Evolutionary conservation across 208 protist genomes (phyloP).

Genomic region (Porcisia deanei): DNA sequence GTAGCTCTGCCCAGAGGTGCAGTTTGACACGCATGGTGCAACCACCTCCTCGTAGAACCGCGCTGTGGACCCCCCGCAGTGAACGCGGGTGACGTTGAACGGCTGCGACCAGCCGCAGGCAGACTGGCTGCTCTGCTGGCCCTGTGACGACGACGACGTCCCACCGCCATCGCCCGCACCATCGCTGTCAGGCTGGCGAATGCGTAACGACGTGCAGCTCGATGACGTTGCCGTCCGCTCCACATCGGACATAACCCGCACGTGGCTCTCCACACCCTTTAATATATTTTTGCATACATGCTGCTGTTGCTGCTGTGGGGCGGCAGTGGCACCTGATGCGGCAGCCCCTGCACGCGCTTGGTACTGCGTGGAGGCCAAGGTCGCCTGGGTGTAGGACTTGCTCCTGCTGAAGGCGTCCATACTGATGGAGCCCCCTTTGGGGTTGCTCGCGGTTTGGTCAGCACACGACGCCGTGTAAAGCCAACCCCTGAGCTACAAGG

Average conservation of each 20-base stretch:
- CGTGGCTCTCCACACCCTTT: slow-evolving; percentile 81
- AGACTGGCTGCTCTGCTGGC: slow-evolving; percentile 8
- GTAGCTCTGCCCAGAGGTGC: slow-evolving; percentile 80
- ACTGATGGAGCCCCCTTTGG: not conserved
- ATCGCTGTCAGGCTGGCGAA: slow-evolving; percentile 39
- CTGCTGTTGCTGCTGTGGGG: slow-evolving; percentile 14
- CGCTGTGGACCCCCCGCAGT: slow-evolving; percentile 59
- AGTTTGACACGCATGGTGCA: slow-evolving; percentile 81
- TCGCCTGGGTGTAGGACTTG: slow-evolving; percentile 38
- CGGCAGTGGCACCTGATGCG: not conserved
- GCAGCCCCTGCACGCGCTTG: slow-evolving; percentile 9
- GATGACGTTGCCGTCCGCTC: slow-evolving; percentile 76
- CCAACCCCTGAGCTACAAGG: not conserved
- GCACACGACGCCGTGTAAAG: not conserved
- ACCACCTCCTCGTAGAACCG: slow-evolving; percentile 84
- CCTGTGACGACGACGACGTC: slow-evolving; percentile 9
- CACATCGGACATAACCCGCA: slow-evolving; percentile 77
- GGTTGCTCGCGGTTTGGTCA: not conserved
- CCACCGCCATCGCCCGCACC: slow-evolving; percentile 6
- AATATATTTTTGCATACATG: slow-evolving; percentile 66
- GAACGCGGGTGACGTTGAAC: slow-evolving; percentile 78
- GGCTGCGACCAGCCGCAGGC: slow-evolving; percentile 48
- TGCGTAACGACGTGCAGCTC: slow-evolving; percentile 65
- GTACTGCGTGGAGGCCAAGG: slow-evolving; percentile 9
- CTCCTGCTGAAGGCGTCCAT: slow-evolving; percentile 36